Evolutionary conservation across 2,329 filamentous ascomycete species (phyloP).

Genomic region (Aspergillus sp.): DNA sequence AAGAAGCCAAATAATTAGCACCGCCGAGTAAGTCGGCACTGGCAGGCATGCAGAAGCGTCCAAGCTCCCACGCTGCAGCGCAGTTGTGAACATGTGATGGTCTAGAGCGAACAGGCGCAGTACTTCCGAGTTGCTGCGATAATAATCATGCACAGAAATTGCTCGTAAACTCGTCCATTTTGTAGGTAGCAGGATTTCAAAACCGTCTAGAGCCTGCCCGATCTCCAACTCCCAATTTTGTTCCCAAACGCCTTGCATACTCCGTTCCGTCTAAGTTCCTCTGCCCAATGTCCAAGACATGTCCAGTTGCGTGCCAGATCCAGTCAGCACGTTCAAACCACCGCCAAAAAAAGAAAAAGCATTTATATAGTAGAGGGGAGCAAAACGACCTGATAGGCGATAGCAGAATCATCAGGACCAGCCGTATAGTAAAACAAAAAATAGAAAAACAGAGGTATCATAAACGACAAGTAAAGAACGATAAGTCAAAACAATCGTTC

Average conservation of each 20-base stretch:
- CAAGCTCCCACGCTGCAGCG: not conserved
- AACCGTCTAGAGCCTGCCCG: not conserved
- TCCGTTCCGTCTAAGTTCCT: not conserved
- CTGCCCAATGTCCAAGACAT: not conserved
- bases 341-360: too few relatives aligned
- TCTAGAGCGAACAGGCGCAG: constrained; percentile 1
- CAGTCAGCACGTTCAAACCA: too few relatives aligned
- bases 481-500: not conserved
- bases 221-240: constrained; percentile 6
- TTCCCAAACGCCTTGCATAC: constrained; percentile 10
- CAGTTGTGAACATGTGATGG: constrained; percentile 9
- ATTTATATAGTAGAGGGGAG: too few relatives aligned
- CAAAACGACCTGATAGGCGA: not conserved
- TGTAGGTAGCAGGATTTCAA: not conserved
- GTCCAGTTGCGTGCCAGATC: not conserved
- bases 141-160: not conserved
- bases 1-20: not conserved
- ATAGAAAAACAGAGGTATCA: not conserved
- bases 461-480: not conserved
- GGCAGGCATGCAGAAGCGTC: not conserved
- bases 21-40: not conserved
- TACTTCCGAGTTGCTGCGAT: not conserved
- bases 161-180: constrained; percentile 1
- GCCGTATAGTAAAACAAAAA: not conserved
- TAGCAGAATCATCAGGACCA: not conserved